phyloP scores from a whole-genome alignment of 176 grass and related monocot species.

The Phoenix roebelenii region DNA sequence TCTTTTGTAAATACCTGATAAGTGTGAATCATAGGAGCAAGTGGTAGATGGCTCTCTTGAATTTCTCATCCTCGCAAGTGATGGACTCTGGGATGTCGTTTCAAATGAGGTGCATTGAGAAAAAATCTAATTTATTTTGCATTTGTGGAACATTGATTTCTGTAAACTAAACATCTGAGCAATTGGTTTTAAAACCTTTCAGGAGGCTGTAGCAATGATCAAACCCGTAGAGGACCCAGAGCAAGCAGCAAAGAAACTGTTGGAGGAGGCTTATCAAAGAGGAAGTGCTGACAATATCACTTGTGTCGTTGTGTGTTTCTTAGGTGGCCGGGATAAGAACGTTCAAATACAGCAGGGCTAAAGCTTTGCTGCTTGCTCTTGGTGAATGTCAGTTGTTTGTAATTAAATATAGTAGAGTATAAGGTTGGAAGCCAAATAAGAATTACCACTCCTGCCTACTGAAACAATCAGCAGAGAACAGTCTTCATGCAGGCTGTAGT shows the following conservation, averaged over 20 bases:
- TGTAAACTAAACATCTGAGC: neutral
- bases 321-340: too few relatives aligned
- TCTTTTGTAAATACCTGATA: too few relatives aligned
- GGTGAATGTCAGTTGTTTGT: too few relatives aligned
- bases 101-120: slow-evolving; percentile 5
- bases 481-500: too few relatives aligned
- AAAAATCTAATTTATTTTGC: neutral
- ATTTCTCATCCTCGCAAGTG: slow-evolving; percentile 17
- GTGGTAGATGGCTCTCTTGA: slow-evolving; percentile 11
- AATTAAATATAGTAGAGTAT: too few relatives aligned
- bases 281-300: slow-evolving; percentile 10
- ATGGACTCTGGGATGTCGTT: slow-evolving; percentile 19
- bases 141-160: neutral
- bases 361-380: too few relatives aligned
- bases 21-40: slow-evolving; percentile 1
- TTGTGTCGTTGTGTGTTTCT: slow-evolving; percentile 3
- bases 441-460: too few relatives aligned
- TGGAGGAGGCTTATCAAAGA: slow-evolving; percentile 7
- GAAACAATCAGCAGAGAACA: too few relatives aligned
- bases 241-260: slow-evolving; percentile 1
- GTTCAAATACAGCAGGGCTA: too few relatives aligned
- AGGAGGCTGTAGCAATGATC: slow-evolving; percentile 8
- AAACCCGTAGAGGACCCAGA: slow-evolving; percentile 10
- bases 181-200: neutral
- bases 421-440: too few relatives aligned